Conservation (phyloP, 2,329 filamentous ascomycete species). For the Biscogniauxia mediterranea region DNA sequence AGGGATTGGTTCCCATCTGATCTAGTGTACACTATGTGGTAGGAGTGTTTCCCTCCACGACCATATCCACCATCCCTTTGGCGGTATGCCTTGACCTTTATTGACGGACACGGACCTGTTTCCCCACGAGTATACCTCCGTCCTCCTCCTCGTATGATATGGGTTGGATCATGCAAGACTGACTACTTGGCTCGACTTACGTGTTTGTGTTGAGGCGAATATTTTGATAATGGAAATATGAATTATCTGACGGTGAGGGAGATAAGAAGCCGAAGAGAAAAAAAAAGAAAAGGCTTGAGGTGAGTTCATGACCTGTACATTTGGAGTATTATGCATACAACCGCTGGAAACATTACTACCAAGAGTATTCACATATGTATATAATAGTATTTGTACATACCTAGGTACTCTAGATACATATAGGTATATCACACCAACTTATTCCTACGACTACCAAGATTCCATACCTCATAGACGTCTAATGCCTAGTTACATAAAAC, state of each 20-base stretch:
- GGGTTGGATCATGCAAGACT: not conserved
- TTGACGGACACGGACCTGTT: not conserved
- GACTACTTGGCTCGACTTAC: not conserved
- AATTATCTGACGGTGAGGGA: not conserved
- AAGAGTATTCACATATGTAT: not conserved
- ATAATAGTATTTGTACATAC: not conserved
- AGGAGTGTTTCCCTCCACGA: not conserved
- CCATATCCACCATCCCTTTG: not conserved
- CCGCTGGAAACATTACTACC: not conserved
- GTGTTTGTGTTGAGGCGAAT: not conserved
- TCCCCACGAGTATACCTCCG: not conserved
- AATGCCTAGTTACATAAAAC: not conserved
- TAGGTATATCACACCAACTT: not conserved
- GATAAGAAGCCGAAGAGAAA: not conserved
- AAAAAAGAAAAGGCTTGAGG: not conserved
- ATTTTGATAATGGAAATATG: not conserved
- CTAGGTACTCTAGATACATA: not conserved
- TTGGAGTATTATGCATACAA: not conserved
- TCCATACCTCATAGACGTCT: not conserved
- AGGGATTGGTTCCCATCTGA: not conserved
- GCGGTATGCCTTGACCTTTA: not conserved
- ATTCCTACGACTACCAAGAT: not conserved
- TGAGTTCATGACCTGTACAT: not conserved
- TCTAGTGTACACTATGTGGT: not conserved
- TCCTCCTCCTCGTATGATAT: not conserved